Percentiles rank a stretch among this genome's conserved stretches.
These are phyloP conservation scores for Nakazawaea pomicola DNA, from an alignment of 805 yeast genomes.

Conservation along the genomic window DNA sequence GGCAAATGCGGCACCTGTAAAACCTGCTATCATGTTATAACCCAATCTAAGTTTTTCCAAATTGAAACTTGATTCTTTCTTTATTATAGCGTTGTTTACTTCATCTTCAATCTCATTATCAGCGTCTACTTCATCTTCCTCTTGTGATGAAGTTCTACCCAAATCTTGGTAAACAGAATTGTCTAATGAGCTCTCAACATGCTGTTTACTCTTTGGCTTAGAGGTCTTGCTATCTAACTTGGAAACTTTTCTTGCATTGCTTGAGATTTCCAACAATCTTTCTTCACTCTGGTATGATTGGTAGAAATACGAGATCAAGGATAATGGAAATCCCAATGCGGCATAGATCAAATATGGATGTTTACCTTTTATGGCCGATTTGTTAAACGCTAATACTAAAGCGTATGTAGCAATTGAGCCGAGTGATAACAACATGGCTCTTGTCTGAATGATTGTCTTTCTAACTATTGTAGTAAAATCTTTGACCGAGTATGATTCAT, in stretches of 20 bases:
- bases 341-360: constrained; percentile 75
- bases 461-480: constrained; percentile 15
- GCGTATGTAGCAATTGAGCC: constrained; percentile 46
- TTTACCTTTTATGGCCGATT: constrained; percentile 49
- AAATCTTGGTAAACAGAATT: constrained; percentile 40
- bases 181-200: constrained; percentile 34
- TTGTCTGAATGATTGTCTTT: constrained; percentile 16
- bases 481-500: constrained; percentile 15
- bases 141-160: constrained; percentile 23
- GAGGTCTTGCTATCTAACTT: constrained; percentile 22
- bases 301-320: constrained; percentile 27
- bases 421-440: constrained; percentile 26
- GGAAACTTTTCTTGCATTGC: neutral
- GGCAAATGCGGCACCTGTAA: constrained; percentile 41
- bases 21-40: constrained; percentile 34
- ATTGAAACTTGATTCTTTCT: constrained; percentile 28
- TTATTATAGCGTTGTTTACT: constrained; percentile 35
- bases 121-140: constrained; percentile 20
- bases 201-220: neutral
- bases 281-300: constrained; percentile 23
- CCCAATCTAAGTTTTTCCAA: constrained; percentile 30
- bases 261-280: constrained; percentile 17
- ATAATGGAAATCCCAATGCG: constrained; percentile 46
- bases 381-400: constrained; percentile 50
- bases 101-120: constrained; percentile 35